Evolutionary conservation across 2,329 filamentous ascomycete species (phyloP), one percentile per base, ranked within the genome.

Genomic region (Aspergillus viridinutans): DNA sequence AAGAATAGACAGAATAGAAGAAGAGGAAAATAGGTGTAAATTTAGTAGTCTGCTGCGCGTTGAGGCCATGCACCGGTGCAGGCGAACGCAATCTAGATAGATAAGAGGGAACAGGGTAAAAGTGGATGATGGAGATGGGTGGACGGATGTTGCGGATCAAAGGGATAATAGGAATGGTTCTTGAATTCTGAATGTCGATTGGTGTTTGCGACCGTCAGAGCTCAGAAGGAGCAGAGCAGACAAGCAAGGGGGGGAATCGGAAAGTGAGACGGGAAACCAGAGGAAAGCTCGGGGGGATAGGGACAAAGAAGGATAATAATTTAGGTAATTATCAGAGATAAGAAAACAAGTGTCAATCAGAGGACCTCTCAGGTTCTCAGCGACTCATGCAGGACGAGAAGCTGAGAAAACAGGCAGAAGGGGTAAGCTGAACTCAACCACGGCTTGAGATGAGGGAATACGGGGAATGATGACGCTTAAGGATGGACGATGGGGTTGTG

Each of bases 81-180:
- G 64, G 59, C 57, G 56, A 64, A 64, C 54, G 62, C 59, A 60
- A 65, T 62, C 60, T 64, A 58, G 55, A 51, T 56, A 58, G 49
- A 49, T 57, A 57, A 42, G 53, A 49, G 43, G 50, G 49, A 50
- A 49, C 28, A 48, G 52, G 54, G 56, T 53, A 55, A 50, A 52
- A 58, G 49, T 57, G 53, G 61, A 50, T 54, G 49, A 54, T 53
- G 48, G 51, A 56, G 55, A 56, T 47, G 61, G 59, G 56, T 54
- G 57, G 48, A 48, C 52, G 32, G 56, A 53, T 52, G 61, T 47
- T 52, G 61, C 56, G 54, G 62, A 63, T 63, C 58, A 55, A 51
- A 40, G 28, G 40, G 40, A 43, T 43, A 43, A 43, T 9, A 23
- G 17, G 17, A 21, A 43, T 10, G 40, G 10, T 43, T 4, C 7